Evolutionary conservation across 164 flowering plant species (phyloP).

Genomic region (Stephania cephalantha): DNA sequence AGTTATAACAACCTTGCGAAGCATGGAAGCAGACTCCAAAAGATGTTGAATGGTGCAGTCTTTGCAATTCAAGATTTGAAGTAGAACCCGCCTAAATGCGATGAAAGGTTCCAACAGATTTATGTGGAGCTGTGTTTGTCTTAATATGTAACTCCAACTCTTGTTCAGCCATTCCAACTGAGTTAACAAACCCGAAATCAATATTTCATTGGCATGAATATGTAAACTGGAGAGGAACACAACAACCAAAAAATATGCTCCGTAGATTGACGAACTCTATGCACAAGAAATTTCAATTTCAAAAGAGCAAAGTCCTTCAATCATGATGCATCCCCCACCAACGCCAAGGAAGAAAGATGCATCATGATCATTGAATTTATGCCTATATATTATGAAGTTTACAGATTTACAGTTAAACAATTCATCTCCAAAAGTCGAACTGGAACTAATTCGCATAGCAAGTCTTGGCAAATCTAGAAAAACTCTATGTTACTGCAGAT

Average conservation of each 20-base stretch:
- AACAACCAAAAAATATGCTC: neutral
- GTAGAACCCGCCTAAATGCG: slow-evolving; percentile 81
- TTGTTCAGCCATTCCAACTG: slow-evolving; percentile 66
- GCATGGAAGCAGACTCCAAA: slow-evolving; percentile 73
- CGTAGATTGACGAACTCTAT: neutral
- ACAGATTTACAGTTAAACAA: neutral
- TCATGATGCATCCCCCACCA: neutral
- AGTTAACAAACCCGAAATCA: slow-evolving; percentile 15
- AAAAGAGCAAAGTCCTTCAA: neutral
- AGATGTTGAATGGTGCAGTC: slow-evolving; percentile 61
- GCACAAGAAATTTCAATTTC: neutral
- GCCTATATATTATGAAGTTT: neutral
- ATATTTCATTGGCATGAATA: slow-evolving; percentile 7
- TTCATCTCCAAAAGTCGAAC: neutral
- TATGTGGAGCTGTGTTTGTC: slow-evolving; percentile 67
- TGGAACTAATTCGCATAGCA: neutral
- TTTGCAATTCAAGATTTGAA: slow-evolving; percentile 63
- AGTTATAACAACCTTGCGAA: slow-evolving; percentile 70
- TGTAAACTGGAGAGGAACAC: neutral
- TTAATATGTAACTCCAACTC: slow-evolving; percentile 67
- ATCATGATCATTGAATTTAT: neutral
- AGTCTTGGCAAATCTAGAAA: neutral
- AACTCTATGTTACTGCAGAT: neutral
- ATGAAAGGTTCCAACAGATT: slow-evolving; percentile 83
- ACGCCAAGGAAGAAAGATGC: neutral